Conservation (phyloP, 768 basidiomycete genomes). For the Phaeotremella skinneri region DNA sequence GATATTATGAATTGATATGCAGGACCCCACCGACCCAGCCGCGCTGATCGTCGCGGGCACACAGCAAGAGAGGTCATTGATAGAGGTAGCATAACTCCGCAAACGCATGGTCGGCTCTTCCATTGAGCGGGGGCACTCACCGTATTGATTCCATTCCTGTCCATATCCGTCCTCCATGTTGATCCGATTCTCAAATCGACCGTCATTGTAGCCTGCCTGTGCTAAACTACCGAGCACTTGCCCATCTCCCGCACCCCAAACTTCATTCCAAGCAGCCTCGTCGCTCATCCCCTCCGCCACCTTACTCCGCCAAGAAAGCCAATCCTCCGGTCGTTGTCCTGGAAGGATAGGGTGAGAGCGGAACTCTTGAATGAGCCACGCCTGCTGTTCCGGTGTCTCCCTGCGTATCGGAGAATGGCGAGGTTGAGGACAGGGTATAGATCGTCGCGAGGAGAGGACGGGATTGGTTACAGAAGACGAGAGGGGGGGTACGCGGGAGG, state of each 20-base stretch:
- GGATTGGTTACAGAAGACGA: background rate
- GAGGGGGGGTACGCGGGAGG: background rate
- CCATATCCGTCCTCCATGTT: conserved; percentile 7
- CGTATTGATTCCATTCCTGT: background rate
- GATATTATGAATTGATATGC: background rate
- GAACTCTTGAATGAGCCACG: conserved; percentile 18
- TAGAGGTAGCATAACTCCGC: too few relatives aligned
- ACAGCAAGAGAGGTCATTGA: too few relatives aligned
- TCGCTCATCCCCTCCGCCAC: conserved; percentile 25
- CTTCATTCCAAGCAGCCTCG: conserved; percentile 21
- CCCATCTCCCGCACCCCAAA: background rate
- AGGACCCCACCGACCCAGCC: too few relatives aligned
- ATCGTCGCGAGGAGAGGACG: background rate
- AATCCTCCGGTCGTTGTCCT: conserved; percentile 24
- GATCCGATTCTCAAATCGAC: too few relatives aligned
- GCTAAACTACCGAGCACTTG: background rate
- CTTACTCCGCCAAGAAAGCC: conserved; percentile 27
- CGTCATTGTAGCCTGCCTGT: background rate
- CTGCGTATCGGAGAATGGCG: background rate
- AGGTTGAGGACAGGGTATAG: background rate
- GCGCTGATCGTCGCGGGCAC: too few relatives aligned
- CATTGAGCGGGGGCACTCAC: background rate
- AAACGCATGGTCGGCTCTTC: background rate
- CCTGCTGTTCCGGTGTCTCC: conserved; percentile 12
- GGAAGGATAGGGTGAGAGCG: conserved; percentile 9